These are phyloP conservation scores for Brassica hybrid DNA, from an alignment of 441 rosid species.

Conservation along the genomic window DNA sequence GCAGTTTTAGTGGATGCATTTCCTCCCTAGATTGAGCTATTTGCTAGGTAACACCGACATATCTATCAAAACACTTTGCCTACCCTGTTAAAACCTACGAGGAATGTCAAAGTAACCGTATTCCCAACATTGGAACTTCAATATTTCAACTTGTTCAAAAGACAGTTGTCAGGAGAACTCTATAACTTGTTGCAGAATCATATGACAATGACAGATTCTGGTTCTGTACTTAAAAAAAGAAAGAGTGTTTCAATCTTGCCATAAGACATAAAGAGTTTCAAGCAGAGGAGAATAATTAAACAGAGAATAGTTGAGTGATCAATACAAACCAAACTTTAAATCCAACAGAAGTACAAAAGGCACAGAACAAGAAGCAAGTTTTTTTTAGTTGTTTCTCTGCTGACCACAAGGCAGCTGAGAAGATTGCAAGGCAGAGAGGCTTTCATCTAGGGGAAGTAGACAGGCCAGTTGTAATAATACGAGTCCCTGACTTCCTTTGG, in stretches of 20 bases:
- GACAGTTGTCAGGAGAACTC: neutral
- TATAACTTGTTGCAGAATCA: neutral
- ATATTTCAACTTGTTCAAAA: neutral
- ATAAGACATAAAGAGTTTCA: conserved; percentile 15
- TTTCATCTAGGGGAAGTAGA: conserved; percentile 66
- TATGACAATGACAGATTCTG: neutral
- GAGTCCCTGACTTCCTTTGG: conserved; percentile 70
- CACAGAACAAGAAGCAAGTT: conserved; percentile 1
- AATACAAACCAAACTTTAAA: neutral
- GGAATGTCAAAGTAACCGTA: neutral
- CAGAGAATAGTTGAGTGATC: conserved; percentile 19
- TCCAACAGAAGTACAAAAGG: conserved; percentile 25
- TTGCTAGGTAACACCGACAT: conserved; percentile 17
- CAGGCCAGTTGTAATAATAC: conserved; percentile 81
- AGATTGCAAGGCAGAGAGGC: conserved; percentile 14
- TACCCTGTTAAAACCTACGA: neutral
- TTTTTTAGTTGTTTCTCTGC: neutral
- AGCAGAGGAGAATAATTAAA: neutral
- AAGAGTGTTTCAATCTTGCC: conserved; percentile 14
- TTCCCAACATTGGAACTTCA: neutral
- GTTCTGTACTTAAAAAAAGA: neutral
- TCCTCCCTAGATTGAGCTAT: conserved; percentile 53
- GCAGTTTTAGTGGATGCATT: conserved; percentile 45
- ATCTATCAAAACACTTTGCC: conserved; percentile 16
- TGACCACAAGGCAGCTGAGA: neutral